Percentiles rank a stretch among this genome's conserved stretches.
These are phyloP conservation scores for Fraxinus dipetala DNA, from an alignment of 305 asterid species.

Conservation along the genomic window DNA sequence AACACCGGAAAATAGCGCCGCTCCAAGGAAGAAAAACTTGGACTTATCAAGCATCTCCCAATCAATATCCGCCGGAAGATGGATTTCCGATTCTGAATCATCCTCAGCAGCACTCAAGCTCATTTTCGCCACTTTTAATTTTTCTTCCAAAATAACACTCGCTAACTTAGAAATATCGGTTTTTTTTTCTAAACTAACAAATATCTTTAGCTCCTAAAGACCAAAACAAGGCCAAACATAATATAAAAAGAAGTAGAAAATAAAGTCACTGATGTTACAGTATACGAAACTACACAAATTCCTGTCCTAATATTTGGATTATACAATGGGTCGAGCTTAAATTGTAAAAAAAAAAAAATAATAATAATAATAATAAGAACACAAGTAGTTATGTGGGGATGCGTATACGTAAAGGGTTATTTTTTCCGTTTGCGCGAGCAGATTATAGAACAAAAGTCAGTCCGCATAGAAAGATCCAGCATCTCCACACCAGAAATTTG, in stretches of 20 bases:
- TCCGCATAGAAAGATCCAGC: constrained; percentile 57
- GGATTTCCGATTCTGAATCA: constrained; percentile 71
- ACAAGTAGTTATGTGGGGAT: background rate
- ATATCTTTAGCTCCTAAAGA: background rate
- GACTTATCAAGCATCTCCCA: constrained; percentile 98
- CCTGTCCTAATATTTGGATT: constrained; percentile 18
- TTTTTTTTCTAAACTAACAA: background rate
- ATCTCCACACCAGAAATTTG: constrained; percentile 45
- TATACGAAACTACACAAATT: constrained; percentile 20
- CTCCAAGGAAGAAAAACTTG: constrained; percentile 89
- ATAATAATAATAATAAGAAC: background rate
- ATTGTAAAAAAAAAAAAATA: background rate
- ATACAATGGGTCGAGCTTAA: constrained; percentile 33
- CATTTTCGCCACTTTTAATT: constrained; percentile 68
- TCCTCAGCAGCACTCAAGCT: constrained; percentile 69
- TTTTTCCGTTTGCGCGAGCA: constrained; percentile 57
- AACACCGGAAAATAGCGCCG: constrained; percentile 87
- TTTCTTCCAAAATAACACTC: background rate
- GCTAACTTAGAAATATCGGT: background rate
- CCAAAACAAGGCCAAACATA: background rate
- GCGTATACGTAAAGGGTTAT: background rate
- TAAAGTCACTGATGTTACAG: background rate
- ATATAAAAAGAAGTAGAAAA: background rate
- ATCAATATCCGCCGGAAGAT: constrained; percentile 82
- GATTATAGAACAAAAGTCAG: constrained; percentile 59